These are phyloP conservation scores for Begonia masoniana DNA, from an alignment of 306 rosid genomes.

Conservation along the genomic window DNA sequence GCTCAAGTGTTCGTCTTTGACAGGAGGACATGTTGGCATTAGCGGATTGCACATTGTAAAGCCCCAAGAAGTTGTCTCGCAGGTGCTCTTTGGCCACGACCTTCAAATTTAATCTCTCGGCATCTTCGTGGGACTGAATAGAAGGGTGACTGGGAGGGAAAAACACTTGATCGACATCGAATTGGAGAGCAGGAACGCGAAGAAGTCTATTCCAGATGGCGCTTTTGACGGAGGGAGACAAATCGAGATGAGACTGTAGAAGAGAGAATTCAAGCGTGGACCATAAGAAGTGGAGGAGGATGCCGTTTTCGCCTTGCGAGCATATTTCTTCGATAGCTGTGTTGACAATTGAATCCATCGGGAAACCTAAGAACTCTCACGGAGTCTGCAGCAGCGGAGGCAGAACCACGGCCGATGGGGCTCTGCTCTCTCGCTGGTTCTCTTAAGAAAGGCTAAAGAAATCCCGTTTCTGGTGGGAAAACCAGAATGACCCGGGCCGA, in stretches of 20 bases:
- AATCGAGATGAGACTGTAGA: slow-evolving; percentile 25
- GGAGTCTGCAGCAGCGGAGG: too few species aligned
- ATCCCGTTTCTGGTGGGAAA: too few species aligned
- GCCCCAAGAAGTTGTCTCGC: slow-evolving; percentile 40
- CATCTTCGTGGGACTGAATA: slow-evolving; percentile 28
- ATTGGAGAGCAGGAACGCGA: slow-evolving; percentile 49
- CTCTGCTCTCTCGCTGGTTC: too few species aligned
- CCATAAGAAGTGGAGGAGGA: slow-evolving; percentile 28
- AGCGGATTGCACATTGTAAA: slow-evolving; percentile 45
- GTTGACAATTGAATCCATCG: slow-evolving; percentile 32
- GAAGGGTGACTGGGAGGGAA: slow-evolving; percentile 22
- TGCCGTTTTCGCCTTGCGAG: slow-evolving; percentile 21
- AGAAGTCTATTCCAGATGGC: slow-evolving; percentile 52
- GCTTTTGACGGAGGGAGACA: slow-evolving; percentile 28
- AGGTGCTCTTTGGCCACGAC: slow-evolving; percentile 37
- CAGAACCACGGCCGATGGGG: too few species aligned
- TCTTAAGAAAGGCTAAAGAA: too few species aligned
- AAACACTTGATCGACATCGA: slow-evolving; percentile 13
- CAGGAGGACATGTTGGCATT: slow-evolving; percentile 23
- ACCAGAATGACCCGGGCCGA: too few species aligned
- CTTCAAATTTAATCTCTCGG: slow-evolving; percentile 35
- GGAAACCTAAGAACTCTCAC: not conserved
- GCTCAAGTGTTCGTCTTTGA: slow-evolving; percentile 51
- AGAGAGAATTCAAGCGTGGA: slow-evolving; percentile 24
- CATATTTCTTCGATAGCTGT: slow-evolving; percentile 40